These are phyloP conservation scores for Taiozyma sp. DNA, from an alignment of 1,139 yeast species.

Conservation along the genomic window DNA sequence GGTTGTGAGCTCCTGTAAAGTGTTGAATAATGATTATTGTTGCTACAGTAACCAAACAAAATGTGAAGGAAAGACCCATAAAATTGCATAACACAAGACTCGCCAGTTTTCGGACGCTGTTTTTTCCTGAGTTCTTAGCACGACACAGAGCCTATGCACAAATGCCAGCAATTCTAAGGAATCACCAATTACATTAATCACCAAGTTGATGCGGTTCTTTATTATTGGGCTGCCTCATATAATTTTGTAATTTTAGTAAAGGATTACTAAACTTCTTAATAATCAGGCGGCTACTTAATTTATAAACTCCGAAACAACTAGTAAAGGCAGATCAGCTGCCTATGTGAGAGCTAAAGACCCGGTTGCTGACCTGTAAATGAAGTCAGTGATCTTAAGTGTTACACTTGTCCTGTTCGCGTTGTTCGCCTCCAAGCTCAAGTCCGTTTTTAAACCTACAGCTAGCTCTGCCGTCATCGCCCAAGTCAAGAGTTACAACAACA, in stretches of 20 bases:
- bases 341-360: not conserved
- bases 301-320: not conserved
- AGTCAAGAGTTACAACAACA: not conserved
- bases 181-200: not conserved
- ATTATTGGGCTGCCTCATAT: too few species aligned
- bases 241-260: too few species aligned
- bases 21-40: not conserved
- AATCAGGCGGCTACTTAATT: not conserved
- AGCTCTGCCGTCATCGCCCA: not conserved
- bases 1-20: not conserved
- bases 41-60: not conserved
- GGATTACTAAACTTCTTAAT: not conserved
- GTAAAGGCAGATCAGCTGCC: not conserved
- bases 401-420: slow-evolving; percentile 12
- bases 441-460: slow-evolving; percentile 3
- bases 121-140: too few species aligned
- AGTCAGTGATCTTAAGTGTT: slow-evolving; percentile 1
- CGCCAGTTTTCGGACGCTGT: too few species aligned
- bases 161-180: too few species aligned
- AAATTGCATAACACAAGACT: too few species aligned
- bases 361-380: not conserved
- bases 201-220: too few species aligned
- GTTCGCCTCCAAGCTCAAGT: slow-evolving; percentile 11
- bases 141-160: too few species aligned
- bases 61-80: too few species aligned